These are phyloP conservation scores for Thalassiosira hispida DNA, from an alignment of 352 stramenopile genomes.

Conservation along the genomic window DNA sequence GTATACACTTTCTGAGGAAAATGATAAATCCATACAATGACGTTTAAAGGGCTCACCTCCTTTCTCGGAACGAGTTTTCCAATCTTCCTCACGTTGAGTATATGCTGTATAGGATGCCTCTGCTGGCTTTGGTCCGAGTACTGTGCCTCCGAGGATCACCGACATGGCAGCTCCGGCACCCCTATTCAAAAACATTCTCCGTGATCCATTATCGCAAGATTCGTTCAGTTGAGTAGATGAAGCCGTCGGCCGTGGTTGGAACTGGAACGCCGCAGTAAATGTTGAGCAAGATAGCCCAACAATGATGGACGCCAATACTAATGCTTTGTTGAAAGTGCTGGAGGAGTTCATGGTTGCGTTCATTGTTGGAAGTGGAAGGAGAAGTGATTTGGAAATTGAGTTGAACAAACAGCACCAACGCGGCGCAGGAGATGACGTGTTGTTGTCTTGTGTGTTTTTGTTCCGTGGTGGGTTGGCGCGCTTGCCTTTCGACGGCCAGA, in stretches of 20 bases:
- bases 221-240: not conserved
- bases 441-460: too few species aligned
- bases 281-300: not conserved
- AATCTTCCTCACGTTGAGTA: conserved; percentile 76
- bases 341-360: conserved; percentile 18
- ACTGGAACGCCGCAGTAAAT: conserved; percentile 25
- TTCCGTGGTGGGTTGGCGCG: too few species aligned
- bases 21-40: too few species aligned
- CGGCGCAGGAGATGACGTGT: too few species aligned
- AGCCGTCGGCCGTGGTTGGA: not conserved
- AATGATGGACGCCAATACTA: conserved; percentile 1
- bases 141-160: conserved; percentile 28
- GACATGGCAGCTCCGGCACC: conserved; percentile 19
- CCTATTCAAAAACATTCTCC: conserved; percentile 34
- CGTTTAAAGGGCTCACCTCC: conserved; percentile 63
- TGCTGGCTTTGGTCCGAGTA: conserved; percentile 7
- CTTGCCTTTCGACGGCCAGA: not conserved
- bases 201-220: not conserved
- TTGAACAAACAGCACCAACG: too few species aligned
- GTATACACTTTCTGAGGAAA: too few species aligned
- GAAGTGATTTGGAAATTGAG: not conserved
- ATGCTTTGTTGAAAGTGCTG: not conserved
- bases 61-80: conserved; percentile 65
- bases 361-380: not conserved
- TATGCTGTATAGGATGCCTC: conserved; percentile 75